Base-by-base conservation (phyloP, 768 basidiomycete species). In the Botryobasidium botryosum region DNA sequence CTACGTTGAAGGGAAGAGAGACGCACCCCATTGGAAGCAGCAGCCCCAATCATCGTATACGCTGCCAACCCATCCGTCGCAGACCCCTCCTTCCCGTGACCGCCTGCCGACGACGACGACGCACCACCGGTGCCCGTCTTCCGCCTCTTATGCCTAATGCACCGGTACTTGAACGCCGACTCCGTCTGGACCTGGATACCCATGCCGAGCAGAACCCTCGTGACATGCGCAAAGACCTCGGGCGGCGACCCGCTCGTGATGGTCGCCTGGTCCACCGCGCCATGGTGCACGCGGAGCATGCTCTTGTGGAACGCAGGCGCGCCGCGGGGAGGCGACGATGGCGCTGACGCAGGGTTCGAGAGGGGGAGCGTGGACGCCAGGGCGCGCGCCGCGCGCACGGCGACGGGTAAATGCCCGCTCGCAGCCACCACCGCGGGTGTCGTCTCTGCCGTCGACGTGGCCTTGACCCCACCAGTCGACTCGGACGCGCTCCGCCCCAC, bases 151-250 rank as follows among this genome's bases (percentile, higher is more conserved):
- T 68, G 66, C 20, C 91, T 69, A 25, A 88, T 68, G 58, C 91
- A 94, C 49, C 84, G 68, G 56, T 79, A 79, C 67, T 87, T 91
- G 65, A 72, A 97, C 56, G 94, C 87, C 51, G 77, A 79, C 64
- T 99, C 94, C 26, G 75, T 61, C 54, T 80, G 74, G 47, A 91
- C 71, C 47, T 91, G 88, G 44, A 99, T 67, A 17, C 92, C 94
- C 86, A 97, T 88, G 26, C 72, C 73, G 52, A 75, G 71, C 49
- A 99, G 67, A 10, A 90, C 80, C 49, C 70, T 69, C 55, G 72
- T 72, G 25, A 97, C 73, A 57, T 88, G 84, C 48, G 69, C 73
- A 66, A 97, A 85, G 28, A 97, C 90, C 52, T 85, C 82, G 1
- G 78, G 75, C 28, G 92, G 90, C 6, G 77, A 66, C 18, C 75